A percentile compares a stretch with the other conserved stretches of the same genome.
phyloP scores from a whole-genome alignment of 164 flowering plant species.

The Saururus chinensis region DNA sequence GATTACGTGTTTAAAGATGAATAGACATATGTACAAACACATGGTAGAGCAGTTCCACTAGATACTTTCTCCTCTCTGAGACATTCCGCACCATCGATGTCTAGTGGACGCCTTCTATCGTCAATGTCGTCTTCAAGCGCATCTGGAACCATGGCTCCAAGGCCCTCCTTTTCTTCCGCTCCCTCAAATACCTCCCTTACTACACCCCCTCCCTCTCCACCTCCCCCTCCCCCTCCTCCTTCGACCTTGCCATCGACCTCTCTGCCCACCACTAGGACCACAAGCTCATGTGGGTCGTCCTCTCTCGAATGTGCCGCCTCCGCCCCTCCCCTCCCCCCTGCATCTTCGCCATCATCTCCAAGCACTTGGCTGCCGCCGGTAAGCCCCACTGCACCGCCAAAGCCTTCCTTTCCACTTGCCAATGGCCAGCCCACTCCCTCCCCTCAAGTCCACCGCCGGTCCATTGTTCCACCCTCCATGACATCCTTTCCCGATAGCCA shows the following conservation, averaged over 20 bases:
- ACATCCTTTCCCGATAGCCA: too few species aligned
- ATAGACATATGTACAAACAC: too few species aligned
- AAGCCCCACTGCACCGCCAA: constrained; percentile 65
- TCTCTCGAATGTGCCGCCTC: constrained; percentile 43
- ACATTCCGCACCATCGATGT: constrained; percentile 9
- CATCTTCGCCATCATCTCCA: constrained; percentile 67
- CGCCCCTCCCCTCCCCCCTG: constrained; percentile 49
- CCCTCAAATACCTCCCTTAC: constrained; percentile 35
- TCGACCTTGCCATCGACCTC: constrained; percentile 74
- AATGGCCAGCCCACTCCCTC: constrained; percentile 66
- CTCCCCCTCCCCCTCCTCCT: constrained; percentile 47
- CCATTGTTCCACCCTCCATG: too few species aligned
- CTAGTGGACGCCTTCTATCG: constrained; percentile 51
- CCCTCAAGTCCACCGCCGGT: too few species aligned
- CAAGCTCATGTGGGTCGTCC: constrained; percentile 44
- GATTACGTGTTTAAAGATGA: too few species aligned
- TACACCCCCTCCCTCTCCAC: constrained; percentile 50
- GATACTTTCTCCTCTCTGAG: too few species aligned
- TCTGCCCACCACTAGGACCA: constrained; percentile 62
- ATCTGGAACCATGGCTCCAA: constrained; percentile 90
- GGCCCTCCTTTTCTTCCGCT: constrained; percentile 62
- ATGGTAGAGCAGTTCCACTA: too few species aligned
- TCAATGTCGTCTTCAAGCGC: constrained; percentile 46
- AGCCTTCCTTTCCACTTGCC: constrained; percentile 64
- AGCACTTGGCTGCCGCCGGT: constrained; percentile 52